Conservation (phyloP, 345 rosid species). For the Trapa incisa region DNA sequence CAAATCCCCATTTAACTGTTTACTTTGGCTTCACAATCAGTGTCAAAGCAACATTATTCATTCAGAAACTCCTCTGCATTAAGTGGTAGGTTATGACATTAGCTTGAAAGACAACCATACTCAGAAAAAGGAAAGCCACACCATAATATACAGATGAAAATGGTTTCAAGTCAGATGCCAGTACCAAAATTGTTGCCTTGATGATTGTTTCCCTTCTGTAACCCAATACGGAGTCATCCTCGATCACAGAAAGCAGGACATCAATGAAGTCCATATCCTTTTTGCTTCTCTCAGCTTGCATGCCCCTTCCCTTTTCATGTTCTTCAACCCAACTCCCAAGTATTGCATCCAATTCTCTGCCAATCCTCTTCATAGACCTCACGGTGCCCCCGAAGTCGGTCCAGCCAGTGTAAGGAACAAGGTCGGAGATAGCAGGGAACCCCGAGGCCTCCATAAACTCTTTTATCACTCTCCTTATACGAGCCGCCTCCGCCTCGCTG, state of each 20-base stretch:
- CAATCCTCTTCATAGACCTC: constrained; percentile 53
- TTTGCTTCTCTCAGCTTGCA: constrained; percentile 6
- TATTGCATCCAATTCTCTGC: constrained; percentile 25
- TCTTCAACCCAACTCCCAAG: constrained; percentile 28
- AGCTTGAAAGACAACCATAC: too few species aligned
- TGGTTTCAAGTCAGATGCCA: neutral
- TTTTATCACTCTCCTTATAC: neutral
- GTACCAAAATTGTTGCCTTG: constrained; percentile 54
- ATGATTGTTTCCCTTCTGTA: constrained; percentile 31
- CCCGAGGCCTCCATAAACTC: constrained; percentile 36
- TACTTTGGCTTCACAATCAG: too few species aligned
- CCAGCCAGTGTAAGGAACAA: constrained; percentile 44
- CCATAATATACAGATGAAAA: neutral
- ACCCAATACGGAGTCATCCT: constrained; percentile 23
- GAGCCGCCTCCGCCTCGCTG: constrained; percentile 9
- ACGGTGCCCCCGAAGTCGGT: constrained; percentile 41
- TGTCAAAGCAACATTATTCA: too few species aligned
- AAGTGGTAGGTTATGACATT: too few species aligned
- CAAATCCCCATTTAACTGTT: too few species aligned
- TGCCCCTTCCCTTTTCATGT: constrained; percentile 21
- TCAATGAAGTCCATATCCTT: constrained; percentile 31
- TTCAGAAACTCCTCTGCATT: too few species aligned
- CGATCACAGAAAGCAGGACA: constrained; percentile 34
- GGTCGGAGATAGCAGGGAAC: constrained; percentile 38
- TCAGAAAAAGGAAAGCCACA: too few species aligned